Base-by-base conservation (phyloP, 2,329 filamentous ascomycete species). In the Aureobasidium lini region DNA sequence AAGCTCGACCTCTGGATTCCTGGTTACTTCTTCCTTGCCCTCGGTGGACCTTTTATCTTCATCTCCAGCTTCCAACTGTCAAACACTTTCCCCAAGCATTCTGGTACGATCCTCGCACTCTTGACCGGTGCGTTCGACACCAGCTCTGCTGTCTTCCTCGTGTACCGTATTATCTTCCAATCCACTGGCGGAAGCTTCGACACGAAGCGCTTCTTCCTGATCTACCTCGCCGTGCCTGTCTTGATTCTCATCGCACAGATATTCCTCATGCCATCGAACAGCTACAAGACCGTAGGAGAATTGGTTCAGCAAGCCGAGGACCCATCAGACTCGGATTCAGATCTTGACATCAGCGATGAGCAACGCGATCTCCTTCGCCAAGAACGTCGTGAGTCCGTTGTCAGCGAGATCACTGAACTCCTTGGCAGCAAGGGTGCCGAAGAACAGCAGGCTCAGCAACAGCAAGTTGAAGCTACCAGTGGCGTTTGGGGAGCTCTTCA, bases 401-500 rank as follows among this genome's bases (percentile, higher is more conserved):
- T 87, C 29, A 82, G 82, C 36, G 87, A 91, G 63, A 87, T 94
- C 61, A 86, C 89, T 42, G 81, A 83, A 46, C 79, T 96, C 1
- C 77, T 96, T 0, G 88, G 89, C 18, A 82, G 83, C 4, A 81
- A 81, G 52, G 75, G 81, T 37, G 85, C 82, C 28, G 80, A 84
- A 58, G 77, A 84, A 63, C 87, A 90, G 62, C 80, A 81, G 5
- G 77, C 82, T 62, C 66, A 72, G 53, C 88, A 93, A 72, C 86
- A 89, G 69, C 79, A 81, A 66, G 87, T 86, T 68, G 87, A 88
- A 62, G 79, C 82, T 53, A 81, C 80, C 9, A 88, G 85, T 16
- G 90, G 90, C 4, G 88, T 96, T 36, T 96, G 90, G 88, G 92
- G 92, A 29, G 87, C 87, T 23, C 82, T 96, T 73, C 92, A 96